These are phyloP conservation scores for Exserohilum turcica DNA, from an alignment of 2,329 filamentous ascomycete species.

Conservation along the genomic window DNA sequence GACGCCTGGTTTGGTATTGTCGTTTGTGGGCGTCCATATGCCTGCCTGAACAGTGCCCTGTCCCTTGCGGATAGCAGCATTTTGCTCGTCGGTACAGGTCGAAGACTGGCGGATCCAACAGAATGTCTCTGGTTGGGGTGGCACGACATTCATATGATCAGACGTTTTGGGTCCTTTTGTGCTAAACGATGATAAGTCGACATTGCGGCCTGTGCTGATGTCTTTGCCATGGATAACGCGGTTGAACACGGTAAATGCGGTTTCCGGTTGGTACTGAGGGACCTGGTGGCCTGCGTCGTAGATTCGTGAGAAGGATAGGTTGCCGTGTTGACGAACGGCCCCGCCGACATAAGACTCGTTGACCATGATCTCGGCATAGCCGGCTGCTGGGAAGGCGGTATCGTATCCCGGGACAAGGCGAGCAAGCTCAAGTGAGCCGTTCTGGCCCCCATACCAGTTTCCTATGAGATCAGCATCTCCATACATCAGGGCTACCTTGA, in stretches of 20 bases:
- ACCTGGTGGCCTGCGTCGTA: slow-evolving; percentile 60
- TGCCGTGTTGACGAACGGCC: slow-evolving; percentile 74
- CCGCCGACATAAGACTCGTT: slow-evolving; percentile 71
- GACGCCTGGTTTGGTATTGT: slow-evolving; percentile 1
- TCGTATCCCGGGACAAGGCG: slow-evolving; percentile 51
- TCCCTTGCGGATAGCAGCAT: slow-evolving; percentile 54
- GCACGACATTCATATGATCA: slow-evolving; percentile 60
- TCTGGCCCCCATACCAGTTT: slow-evolving; percentile 75
- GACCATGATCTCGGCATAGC: slow-evolving; percentile 73
- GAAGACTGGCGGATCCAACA: slow-evolving; percentile 63
- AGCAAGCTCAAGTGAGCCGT: slow-evolving; percentile 65
- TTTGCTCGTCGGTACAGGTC: slow-evolving; percentile 61
- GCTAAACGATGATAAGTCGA: slow-evolving; percentile 59
- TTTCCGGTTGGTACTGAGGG: slow-evolving; percentile 51
- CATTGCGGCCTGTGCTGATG: slow-evolving; percentile 55
- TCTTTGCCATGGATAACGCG: slow-evolving; percentile 57
- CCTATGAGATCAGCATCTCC: slow-evolving; percentile 63
- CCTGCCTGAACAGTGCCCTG: slow-evolving; percentile 47
- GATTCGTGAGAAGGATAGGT: slow-evolving; percentile 59
- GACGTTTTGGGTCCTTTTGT: slow-evolving; percentile 64
- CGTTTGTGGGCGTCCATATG: slow-evolving; percentile 21
- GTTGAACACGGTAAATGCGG: slow-evolving; percentile 58
- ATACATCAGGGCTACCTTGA: slow-evolving; percentile 71
- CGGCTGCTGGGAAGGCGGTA: slow-evolving; percentile 64
- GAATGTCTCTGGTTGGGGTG: slow-evolving; percentile 56